Base-by-base conservation (phyloP, 768 basidiomycete species). In the Trametes cingulata region DNA sequence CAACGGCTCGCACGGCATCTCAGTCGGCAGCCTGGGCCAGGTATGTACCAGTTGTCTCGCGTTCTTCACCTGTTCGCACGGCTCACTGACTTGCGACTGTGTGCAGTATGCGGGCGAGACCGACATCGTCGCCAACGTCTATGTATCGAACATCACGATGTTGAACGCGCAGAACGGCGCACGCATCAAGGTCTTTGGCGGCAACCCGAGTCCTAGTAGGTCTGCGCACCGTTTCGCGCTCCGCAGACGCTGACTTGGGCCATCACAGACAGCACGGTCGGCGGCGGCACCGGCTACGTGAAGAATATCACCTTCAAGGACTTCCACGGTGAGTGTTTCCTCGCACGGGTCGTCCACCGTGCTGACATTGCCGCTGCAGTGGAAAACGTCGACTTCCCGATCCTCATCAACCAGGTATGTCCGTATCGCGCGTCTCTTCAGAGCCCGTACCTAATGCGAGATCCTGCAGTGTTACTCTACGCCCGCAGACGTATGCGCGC, bases 161-260 rank as follows among this genome's bases (percentile, higher is more conserved):
- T 62, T 73, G 24, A 78, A 81, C 45, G 77, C 78, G 2, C 70
- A 79, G 63, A 80, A 82, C 58, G 81, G 80, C 1, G 80, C 79
- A 0, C 75, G 79, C n/a, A 81, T 82, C 72, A 82, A 82, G 68
- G 78, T 78, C 5, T 82, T 80, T 60, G 78, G 78, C 4, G 81
- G 79, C 0, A 75, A 73, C 25, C 76, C 79, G 6, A 67, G 72
- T 52, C 70, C 78, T 1, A 66, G 74, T 58, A 72, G 54, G 66
- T 63, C 19, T 24, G 29, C 19, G 3, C 12, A 13, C 24, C 20
- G 17, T 19, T 2, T 15, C 24, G 13, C 6, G 2, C 19, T n/a
- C n/a, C 33, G 3, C 25, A 35, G 3, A 10, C 19, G 39, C 2
- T 22, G 6, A 15, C 3, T 7, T 22, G 12, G 33, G 25, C 10